phyloP scores from a whole-genome alignment of 2,329 filamentous ascomycete species.

The Mollisiaceae sp. region DNA sequence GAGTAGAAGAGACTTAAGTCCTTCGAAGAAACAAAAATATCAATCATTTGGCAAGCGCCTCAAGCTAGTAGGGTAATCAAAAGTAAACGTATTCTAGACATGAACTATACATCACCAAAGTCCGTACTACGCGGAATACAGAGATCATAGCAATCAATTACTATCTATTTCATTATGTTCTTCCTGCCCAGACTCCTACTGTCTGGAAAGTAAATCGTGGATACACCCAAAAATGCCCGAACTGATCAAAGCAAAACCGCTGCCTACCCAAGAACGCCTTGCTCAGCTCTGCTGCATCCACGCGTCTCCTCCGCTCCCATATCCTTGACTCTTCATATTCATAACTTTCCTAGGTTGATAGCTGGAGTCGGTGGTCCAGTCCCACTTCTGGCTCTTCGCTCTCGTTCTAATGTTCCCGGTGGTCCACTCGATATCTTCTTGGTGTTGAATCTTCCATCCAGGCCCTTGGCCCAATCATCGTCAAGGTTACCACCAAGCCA shows the following conservation, averaged over 20 bases:
- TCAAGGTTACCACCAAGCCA: constrained; percentile 74
- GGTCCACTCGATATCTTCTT: constrained; percentile 46
- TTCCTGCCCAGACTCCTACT: background rate
- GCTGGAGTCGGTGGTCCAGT: constrained; percentile 45
- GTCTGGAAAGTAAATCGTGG: constrained; percentile 8
- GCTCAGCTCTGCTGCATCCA: constrained; percentile 2
- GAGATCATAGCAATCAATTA: background rate
- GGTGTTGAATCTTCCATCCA: constrained; percentile 64
- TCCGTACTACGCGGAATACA: background rate
- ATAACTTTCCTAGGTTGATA: constrained; percentile 34
- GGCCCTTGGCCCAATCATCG: constrained; percentile 70
- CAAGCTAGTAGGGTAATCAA: background rate
- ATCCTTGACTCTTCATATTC: background rate
- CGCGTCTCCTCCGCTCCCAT: constrained; percentile 11
- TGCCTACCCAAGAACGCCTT: constrained; percentile 28
- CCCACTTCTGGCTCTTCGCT: constrained; percentile 51
- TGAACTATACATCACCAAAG: background rate
- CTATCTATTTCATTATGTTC: constrained; percentile 4
- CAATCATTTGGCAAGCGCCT: background rate
- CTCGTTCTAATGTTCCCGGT: constrained; percentile 47
- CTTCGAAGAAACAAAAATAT: background rate
- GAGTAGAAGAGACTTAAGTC: no score
- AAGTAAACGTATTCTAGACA: background rate
- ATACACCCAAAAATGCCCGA: constrained; percentile 14
- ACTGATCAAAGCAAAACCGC: constrained; percentile 14